Evolutionary conservation across 495 filamentous ascomycete species (phyloP).

Genomic region (Pyrenula massariospora): DNA sequence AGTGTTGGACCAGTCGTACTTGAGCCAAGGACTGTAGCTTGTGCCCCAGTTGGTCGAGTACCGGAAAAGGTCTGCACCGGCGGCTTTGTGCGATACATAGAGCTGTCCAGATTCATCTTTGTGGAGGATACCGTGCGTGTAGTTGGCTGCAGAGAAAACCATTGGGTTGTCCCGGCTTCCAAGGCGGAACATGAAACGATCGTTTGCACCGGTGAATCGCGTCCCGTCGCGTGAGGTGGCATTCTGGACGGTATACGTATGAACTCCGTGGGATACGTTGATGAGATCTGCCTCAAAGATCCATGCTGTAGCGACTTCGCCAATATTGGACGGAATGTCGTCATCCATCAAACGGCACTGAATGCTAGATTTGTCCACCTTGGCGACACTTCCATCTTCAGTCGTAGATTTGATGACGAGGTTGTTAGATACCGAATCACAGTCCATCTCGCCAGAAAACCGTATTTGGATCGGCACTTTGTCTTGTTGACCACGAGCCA

Average conservation of each 20-base stretch:
- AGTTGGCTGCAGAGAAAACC: conserved; percentile 46
- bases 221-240: conserved; percentile 16
- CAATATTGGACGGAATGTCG: conserved; percentile 7
- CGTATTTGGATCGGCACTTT: conserved; percentile 26
- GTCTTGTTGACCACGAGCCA: conserved; percentile 17
- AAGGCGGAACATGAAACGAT: conserved; percentile 45
- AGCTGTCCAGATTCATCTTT: conserved; percentile 18
- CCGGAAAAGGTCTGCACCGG: conserved; percentile 47
- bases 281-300: conserved; percentile 23
- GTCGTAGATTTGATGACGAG: conserved; percentile 35
- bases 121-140: conserved; percentile 35
- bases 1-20: conserved; percentile 30
- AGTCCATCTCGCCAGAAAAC: conserved; percentile 43
- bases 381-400: conserved; percentile 11
- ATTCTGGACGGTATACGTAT: conserved; percentile 31
- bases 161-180: conserved; percentile 48
- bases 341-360: conserved; percentile 10
- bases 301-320: conserved; percentile 25
- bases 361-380: conserved; percentile 16
- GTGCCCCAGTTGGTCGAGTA: conserved; percentile 44
- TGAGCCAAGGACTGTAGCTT: conserved; percentile 40
- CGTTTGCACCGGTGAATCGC: conserved; percentile 28
- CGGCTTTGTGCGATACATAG: conserved; percentile 39
- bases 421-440: conserved; percentile 28
- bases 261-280: conserved; percentile 36